These are phyloP conservation scores for Saksenaea vasiformis DNA, from an alignment of 371 early-diverging fungal genomes.

Conservation along the genomic window DNA sequence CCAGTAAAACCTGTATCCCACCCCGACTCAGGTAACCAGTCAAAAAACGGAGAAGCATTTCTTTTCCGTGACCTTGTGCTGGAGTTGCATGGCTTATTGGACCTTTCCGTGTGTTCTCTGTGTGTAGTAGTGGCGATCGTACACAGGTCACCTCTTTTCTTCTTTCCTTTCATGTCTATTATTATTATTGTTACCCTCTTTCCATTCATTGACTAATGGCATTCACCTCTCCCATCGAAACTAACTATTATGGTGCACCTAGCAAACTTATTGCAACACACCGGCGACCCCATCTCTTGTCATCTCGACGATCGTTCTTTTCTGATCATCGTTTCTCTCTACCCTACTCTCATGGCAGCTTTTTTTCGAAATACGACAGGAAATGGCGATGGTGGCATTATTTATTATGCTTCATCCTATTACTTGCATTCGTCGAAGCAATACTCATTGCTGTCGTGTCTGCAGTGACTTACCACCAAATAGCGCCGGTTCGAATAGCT, in stretches of 20 bases:
- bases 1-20: neutral
- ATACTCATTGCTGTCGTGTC: slow-evolving; percentile 42
- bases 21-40: neutral
- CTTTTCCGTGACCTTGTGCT: neutral
- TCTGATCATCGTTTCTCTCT: neutral
- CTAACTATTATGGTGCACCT: slow-evolving; percentile 18
- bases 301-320: slow-evolving; percentile 1
- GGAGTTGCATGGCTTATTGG: neutral
- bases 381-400: slow-evolving; percentile 56
- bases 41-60: neutral
- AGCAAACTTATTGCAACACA: neutral
- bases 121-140: neutral
- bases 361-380: slow-evolving; percentile 13
- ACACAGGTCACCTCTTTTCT: slow-evolving; percentile 1
- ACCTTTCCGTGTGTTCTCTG: neutral
- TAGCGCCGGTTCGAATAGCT: slow-evolving; percentile 43
- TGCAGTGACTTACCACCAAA: slow-evolving; percentile 32
- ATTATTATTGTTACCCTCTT: no score
- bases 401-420: slow-evolving; percentile 29
- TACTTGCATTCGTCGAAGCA: slow-evolving; percentile 40
- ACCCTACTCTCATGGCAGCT: neutral
- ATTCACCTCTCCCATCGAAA: slow-evolving; percentile 20
- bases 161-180: slow-evolving; percentile 8
- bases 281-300: slow-evolving; percentile 9
- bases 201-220: slow-evolving; percentile 12